Evolutionary conservation across 495 filamentous ascomycete genomes (phyloP).

Genomic region (Hypoxylon crocopeplum): DNA sequence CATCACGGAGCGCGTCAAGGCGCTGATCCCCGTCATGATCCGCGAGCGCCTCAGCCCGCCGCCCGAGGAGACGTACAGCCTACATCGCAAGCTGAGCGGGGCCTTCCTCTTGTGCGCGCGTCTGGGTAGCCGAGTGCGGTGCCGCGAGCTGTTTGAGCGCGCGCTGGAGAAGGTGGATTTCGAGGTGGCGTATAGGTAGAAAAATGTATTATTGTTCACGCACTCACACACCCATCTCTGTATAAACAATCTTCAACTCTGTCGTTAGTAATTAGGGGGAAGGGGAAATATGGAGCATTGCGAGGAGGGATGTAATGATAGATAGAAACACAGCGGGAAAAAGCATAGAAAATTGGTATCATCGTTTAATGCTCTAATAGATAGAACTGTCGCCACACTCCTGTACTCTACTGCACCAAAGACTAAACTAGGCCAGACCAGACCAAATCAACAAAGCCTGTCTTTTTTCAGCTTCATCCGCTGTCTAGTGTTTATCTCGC

Average conservation of each 20-base stretch:
- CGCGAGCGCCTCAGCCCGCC: constrained; percentile 86
- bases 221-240: too few relatives aligned
- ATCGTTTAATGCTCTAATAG: constrained; percentile 23
- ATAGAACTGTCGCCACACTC: too few relatives aligned
- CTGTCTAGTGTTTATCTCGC: not conserved
- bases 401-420: too few relatives aligned
- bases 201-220: constrained; percentile 13
- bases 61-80: constrained; percentile 95
- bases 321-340: constrained; percentile 10
- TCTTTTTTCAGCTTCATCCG: too few relatives aligned
- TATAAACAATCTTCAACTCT: too few relatives aligned
- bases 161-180: constrained; percentile 64
- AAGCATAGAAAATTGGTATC: constrained; percentile 33
- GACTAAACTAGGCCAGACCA: not conserved
- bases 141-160: constrained; percentile 78
- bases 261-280: not conserved
- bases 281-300: constrained; percentile 13
- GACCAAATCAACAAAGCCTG: too few relatives aligned
- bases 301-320: not conserved
- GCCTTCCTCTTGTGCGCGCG: constrained; percentile 92
- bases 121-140: constrained; percentile 80
- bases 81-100: constrained; percentile 95
- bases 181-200: constrained; percentile 8
- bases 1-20: constrained; percentile 89
- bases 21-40: constrained; percentile 90